These are phyloP conservation scores for Cutaneotrichosporon sp. DNA, from an alignment of 1,284 basidiomycete species.

Conservation along the genomic window DNA sequence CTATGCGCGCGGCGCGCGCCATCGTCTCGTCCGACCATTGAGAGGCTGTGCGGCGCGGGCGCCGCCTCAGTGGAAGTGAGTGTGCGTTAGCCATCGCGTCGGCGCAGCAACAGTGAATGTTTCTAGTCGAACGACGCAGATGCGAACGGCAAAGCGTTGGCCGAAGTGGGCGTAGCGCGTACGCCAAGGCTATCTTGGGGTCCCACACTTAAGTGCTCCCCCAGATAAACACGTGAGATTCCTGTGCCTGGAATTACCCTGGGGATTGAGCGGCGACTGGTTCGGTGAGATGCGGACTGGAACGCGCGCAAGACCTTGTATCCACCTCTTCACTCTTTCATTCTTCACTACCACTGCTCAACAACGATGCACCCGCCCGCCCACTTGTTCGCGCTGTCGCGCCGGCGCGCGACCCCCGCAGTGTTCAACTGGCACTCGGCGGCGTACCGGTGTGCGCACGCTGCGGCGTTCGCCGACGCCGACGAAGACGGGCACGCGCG, in stretches of 20 bases:
- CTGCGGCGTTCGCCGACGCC: constrained; percentile 7
- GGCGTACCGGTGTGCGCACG: constrained; percentile 3
- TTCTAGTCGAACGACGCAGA: neutral
- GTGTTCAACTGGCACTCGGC: neutral
- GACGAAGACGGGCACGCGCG: neutral
- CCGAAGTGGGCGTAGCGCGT: neutral
- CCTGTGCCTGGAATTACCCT: too few relatives aligned
- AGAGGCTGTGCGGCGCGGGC: neutral
- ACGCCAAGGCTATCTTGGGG: too few relatives aligned
- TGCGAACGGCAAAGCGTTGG: neutral
- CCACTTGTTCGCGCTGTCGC: constrained; percentile 2
- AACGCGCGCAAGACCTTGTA: neutral
- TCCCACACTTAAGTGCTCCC: neutral
- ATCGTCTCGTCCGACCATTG: neutral
- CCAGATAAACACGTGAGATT: neutral
- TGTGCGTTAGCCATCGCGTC: neutral
- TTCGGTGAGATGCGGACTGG: neutral
- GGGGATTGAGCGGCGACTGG: neutral
- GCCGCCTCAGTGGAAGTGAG: neutral
- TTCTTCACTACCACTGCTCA: neutral
- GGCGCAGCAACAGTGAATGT: neutral
- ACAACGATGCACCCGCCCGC: neutral
- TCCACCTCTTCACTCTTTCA: neutral
- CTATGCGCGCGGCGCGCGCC: neutral
- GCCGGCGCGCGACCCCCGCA: neutral